Evolutionary conservation across 1,284 basidiomycete genomes (phyloP).

Genomic region (Pseudozyma tsukubaensis): DNA sequence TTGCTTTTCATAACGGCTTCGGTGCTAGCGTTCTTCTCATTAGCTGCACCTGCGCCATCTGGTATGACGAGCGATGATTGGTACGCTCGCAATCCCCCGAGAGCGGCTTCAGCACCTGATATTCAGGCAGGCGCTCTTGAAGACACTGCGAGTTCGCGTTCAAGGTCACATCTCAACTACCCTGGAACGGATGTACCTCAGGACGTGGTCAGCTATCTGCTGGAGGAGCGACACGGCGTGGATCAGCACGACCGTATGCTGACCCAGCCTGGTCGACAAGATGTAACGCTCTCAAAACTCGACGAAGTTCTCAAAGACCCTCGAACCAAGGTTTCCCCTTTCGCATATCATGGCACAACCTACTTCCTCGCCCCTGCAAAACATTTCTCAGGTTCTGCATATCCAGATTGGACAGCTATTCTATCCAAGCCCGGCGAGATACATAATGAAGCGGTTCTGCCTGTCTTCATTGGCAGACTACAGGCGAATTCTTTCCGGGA

Average conservation of each 20-base stretch:
- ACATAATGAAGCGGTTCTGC: neutral
- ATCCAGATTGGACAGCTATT: neutral
- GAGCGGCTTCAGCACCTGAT: too few relatives aligned
- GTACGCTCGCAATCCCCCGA: too few relatives aligned
- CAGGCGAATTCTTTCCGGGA: neutral
- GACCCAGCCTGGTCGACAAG: neutral
- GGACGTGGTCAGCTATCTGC: neutral
- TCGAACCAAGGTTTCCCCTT: neutral
- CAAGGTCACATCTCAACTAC: too few relatives aligned
- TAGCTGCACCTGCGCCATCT: too few relatives aligned
- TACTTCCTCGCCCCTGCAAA: constrained; percentile 10
- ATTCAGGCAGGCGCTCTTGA: too few relatives aligned
- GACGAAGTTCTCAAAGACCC: constrained; percentile 6
- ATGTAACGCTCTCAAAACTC: neutral
- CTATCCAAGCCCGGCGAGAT: neutral
- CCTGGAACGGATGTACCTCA: too few relatives aligned
- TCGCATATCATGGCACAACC: neutral
- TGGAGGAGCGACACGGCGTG: neutral
- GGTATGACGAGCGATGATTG: too few relatives aligned
- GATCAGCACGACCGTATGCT: neutral
- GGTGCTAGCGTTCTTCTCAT: too few relatives aligned
- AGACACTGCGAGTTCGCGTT: too few relatives aligned
- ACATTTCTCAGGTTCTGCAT: neutral
- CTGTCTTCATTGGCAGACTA: neutral
- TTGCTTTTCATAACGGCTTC: too few relatives aligned